Percentiles rank a stretch among this genome's conserved stretches.
Evolutionary conservation across 2,329 filamentous ascomycete genomes (phyloP).

Genomic region (Cryoendolithus antarcticus): DNA sequence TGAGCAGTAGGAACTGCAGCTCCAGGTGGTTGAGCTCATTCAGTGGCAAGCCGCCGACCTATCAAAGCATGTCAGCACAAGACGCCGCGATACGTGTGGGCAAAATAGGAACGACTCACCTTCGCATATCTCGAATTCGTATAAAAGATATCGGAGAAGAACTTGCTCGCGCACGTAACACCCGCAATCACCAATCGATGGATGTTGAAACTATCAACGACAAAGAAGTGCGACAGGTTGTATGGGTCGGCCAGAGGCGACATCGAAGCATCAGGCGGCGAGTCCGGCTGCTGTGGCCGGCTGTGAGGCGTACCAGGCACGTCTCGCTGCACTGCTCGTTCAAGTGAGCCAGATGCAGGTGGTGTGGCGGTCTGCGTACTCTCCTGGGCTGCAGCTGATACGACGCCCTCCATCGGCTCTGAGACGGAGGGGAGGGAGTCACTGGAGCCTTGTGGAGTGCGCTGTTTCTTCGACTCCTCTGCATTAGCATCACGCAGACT

Average conservation of each 20-base stretch:
- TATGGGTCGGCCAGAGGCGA: constrained; percentile 33
- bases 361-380: constrained; percentile 34
- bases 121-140: constrained; percentile 99
- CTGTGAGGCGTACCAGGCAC: constrained; percentile 27
- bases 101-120: constrained; percentile 50
- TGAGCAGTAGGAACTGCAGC: constrained; percentile 85
- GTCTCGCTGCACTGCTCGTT: constrained; percentile 24
- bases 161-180: constrained; percentile 97
- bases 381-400: neutral
- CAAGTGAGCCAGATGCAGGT: constrained; percentile 36
- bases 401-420: constrained; percentile 21
- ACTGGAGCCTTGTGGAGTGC: constrained; percentile 7
- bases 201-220: constrained; percentile 98
- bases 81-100: neutral
- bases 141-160: constrained; percentile 98
- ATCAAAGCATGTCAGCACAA: constrained; percentile 2
- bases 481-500: constrained; percentile 44
- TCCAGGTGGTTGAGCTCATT: constrained; percentile 92
- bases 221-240: constrained; percentile 62
- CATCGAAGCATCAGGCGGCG: constrained; percentile 22
- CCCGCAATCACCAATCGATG: constrained; percentile 92
- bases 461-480: constrained; percentile 27
- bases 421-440: constrained; percentile 12
- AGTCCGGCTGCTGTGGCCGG: constrained; percentile 19
- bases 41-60: constrained; percentile 90